Base-by-base conservation (phyloP, 2,329 filamentous ascomycete species). In the Cladosporium sp. region DNA sequence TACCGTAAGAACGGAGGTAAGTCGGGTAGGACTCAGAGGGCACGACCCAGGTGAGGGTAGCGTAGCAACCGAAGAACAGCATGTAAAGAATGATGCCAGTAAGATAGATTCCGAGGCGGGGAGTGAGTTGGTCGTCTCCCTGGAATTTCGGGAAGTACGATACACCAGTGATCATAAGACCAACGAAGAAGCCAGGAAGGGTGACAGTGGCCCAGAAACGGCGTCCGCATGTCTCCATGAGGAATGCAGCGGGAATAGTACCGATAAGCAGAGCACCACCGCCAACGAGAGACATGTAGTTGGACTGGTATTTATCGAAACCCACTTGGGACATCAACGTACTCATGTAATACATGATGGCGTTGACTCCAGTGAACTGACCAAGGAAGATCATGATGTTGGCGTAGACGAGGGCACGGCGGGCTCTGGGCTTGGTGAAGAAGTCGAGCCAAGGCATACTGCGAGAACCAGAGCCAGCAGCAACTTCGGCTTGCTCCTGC, bases 191-290 rank as follows among this genome's bases (percentile, higher is more conserved):
- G 2, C 54, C 57, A 24, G 63, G 63, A 78, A 81, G 0, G 77
- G 67, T 65, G 4, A 83, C 83, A 68, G 88, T 90, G 36, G 89
- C 90, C 90, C 89, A 92, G 83, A 91, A 91, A 4, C 89, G 87
- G 26, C 90, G 87, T 14, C 89, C 89, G 59, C 88, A 91, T 2
- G 82, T 85, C 73, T 92, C 90, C 89, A 92, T 92, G 86, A 85
- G 74, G 90, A 83, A 74, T 24, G 65, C 69, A 18, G 74, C 75
- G 0, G 75, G 75, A 38, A 77, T 75, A 34, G 75, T 77, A 28
- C 75, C 70, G 34, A 67, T 65, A 0, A 91, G 81, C 0, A 91
- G 82, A 0, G 88, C 79, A 2, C 87, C 89, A 30, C 89, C 89
- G 2, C 89, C 89, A 7, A 91, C 88, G 0, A 90, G 83, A 7